Percentiles rank a stretch among this genome's conserved stretches.
Evolutionary conservation across 169 alveolate genomes (phyloP).

Genomic region (Cryptosporidium ryanae): DNA sequence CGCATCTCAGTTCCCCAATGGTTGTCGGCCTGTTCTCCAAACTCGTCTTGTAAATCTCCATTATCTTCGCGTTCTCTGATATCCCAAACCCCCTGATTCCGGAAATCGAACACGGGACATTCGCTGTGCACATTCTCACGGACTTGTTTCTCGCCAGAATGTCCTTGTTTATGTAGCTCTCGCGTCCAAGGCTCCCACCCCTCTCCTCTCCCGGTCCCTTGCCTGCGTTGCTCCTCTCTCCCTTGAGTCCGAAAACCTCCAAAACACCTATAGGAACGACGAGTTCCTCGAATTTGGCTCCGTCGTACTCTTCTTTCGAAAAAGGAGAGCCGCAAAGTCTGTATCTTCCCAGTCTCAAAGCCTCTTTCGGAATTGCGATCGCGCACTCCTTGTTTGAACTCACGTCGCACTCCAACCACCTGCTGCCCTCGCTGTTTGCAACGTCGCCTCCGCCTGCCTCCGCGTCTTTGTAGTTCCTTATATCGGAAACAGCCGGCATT

Average conservation of each 20-base stretch:
- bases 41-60: constrained; percentile 38
- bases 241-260: constrained; percentile 33
- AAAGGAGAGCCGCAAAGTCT: constrained; percentile 43
- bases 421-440: not conserved
- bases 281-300: not conserved
- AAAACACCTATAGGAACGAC: constrained; percentile 37
- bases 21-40: not conserved
- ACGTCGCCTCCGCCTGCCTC: not conserved
- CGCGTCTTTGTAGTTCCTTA: too few relatives aligned
- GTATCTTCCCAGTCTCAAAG: constrained; percentile 15
- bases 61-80: constrained; percentile 11
- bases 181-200: not conserved
- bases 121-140: constrained; percentile 41
- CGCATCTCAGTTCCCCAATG: not conserved
- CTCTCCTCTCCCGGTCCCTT: not conserved
- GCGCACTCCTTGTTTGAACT: constrained; percentile 11
- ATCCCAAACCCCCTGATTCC: constrained; percentile 56
- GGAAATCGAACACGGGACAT: constrained; percentile 53
- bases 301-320: not conserved
- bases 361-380: not conserved
- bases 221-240: not conserved
- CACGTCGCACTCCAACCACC: constrained; percentile 5
- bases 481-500: too few relatives aligned
- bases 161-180: constrained; percentile 1
- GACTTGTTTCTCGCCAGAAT: not conserved